Base-by-base conservation (phyloP, 495 filamentous ascomycete species). In the Penicillium dipodomyicola region DNA sequence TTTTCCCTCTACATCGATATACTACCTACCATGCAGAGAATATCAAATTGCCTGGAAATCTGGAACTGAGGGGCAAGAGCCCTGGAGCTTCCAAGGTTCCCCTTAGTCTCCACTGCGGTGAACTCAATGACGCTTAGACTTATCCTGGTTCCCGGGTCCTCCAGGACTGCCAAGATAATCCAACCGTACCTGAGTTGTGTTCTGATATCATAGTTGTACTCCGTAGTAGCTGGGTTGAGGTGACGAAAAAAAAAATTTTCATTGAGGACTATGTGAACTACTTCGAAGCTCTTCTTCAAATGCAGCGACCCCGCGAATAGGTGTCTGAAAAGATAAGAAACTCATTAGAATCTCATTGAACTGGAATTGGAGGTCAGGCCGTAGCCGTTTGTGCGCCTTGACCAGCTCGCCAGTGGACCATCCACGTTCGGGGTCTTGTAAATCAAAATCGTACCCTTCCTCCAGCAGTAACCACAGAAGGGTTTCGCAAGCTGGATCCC, bases 301-400 rank as follows among this genome's bases (percentile, higher is more conserved):
- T 1, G 54, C 50, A 20, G 72, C 65, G 32, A 75, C 65, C 5
- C 68, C 70, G 11, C 69, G 64, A 19, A 74, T 63, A 19, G 72
- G 74, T 1, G 57, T 30, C 0, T 44, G 61, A 14, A 79, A 57
- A 49, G 68, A 71, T 23, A 79, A 59, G 45, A 71, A 72, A 37
- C 63, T 70, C 59, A 77, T 72, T n/a, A 79, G 44, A 42, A 74
- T 71, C 54, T 79, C 74, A 47, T 73, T 75, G 54, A 72, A 79
- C 2, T 70, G 67, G 41, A 77, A 76, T 48, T 74, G 76, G 7
- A 76, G 60, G 46, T 77, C 74, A 3, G 70, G 65, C 25, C 64
- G 73, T 4, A 79, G 68, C 52, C 65, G 64, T 49, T 75, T 72
- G 33, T 75, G 71, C 20, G 63, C 69, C 35, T 60, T 63, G 9